Evolutionary conservation across 441 rosid species (phyloP), one percentile per base, ranked within the genome.

Genomic region (Capsella rubella): DNA sequence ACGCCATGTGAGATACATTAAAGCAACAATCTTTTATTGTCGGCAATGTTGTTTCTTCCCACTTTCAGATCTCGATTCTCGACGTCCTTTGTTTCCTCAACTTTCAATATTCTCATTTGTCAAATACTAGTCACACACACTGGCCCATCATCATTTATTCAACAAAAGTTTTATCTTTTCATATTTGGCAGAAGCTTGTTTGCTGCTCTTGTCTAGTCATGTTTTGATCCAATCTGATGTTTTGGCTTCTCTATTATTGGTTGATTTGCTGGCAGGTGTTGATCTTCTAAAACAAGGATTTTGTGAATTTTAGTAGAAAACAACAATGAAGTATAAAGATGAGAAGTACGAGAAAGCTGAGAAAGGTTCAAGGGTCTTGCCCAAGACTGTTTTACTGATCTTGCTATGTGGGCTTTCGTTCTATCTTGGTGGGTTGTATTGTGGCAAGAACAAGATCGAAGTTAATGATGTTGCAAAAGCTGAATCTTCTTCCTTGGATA

Each of bases 341-440:
- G 98, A 82, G 64, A 95, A 92, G 72, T 78, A 71, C 49, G 71
- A 67, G 65, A 85, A 69, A 28, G 83, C 75, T 47, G 93, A 90
- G 58, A 89, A 71, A 74, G 85, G 79, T 16, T 73, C 86, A 45
- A 82, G 72, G 87, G 52, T 77, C 62, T 75, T 89, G 42, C 83
- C 96, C 71, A 63, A 84, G 82, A 74, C 91, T 8, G 28, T 89
- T 21, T n/a, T 88, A 62, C 68, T 90, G 25, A 60, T 85, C 58
- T 52, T 84, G 15, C 82, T 92, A 15, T 95, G 95, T 53, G 97
- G 96, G 6, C 69, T 89, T 64, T 95, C 99, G 1, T 95, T 89
- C 79, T 95, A 95, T 64, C 88, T 92, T 27, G 99, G 99, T 54
- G 98, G 97, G 47, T 82, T 89, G 55, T 95, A 89, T 80, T 87